phyloP scores from a whole-genome alignment of 331 rosid genomes.

The Pyrus hybrid region DNA sequence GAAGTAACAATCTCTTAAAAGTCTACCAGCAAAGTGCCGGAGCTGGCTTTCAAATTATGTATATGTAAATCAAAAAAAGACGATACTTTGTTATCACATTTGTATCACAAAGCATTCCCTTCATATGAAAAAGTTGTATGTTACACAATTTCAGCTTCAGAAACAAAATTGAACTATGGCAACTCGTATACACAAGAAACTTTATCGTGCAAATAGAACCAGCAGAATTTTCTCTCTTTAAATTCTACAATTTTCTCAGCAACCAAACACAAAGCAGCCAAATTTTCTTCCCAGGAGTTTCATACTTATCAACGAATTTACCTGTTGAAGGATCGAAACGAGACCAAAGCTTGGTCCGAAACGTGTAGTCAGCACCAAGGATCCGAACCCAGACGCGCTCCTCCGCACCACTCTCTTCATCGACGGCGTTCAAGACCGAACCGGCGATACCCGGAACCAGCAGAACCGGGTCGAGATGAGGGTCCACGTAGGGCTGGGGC shows the following conservation, averaged over 20 bases:
- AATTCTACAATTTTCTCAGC: not conserved
- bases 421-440: slow-evolving; percentile 59
- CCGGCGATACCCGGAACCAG: slow-evolving; percentile 87
- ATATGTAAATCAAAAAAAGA: not conserved
- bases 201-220: not conserved
- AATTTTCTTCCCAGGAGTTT: not conserved
- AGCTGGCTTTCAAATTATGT: not conserved
- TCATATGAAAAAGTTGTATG: too few species aligned
- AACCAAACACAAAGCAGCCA: not conserved
- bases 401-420: slow-evolving; percentile 34
- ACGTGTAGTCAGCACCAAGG: slow-evolving; percentile 58
- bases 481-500: slow-evolving; percentile 58
- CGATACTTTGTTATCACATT: too few species aligned
- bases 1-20: not conserved
- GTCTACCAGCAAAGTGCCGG: not conserved
- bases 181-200: not conserved
- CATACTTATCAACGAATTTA: slow-evolving; percentile 2
- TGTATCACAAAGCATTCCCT: too few species aligned
- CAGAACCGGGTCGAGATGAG: slow-evolving; percentile 79
- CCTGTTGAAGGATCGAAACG: slow-evolving; percentile 78
- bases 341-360: slow-evolving; percentile 88
- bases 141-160: not conserved
- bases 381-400: slow-evolving; percentile 93
- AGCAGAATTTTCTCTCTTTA: not conserved
- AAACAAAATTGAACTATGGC: not conserved